Evolutionary conservation across 176 grass and related monocot genomes (phyloP), one percentile per base, ranked within the genome.

Genomic region (Hyparrhenia diplandra): DNA sequence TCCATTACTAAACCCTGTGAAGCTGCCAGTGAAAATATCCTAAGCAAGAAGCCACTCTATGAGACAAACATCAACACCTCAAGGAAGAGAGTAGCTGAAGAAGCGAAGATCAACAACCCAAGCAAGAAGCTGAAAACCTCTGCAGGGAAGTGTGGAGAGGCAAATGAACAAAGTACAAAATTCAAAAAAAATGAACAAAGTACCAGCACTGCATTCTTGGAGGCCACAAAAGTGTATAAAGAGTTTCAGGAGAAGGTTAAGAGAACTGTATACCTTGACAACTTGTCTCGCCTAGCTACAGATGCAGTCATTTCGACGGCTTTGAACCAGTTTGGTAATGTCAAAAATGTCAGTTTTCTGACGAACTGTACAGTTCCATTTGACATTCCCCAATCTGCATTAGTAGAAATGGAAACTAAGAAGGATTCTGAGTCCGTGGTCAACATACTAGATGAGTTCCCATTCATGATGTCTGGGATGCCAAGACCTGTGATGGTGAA

Each of bases 391-490:
- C 86, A 90, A 54, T 84, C 87, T 42, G 94, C 87, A 21, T 71
- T 97, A 21, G 76, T 97, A 21, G 87, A 90, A 69, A 91, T 97
- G 89, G 89, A 97, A 67, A 85, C 28, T 36, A 79, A 86, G 51
- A 89, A 91, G 52, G 73, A 91, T 59, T 89, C 91, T 46, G 55
- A 58, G 3, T 36, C 47, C 12, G 76, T 97, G 34, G 35, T 94
- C 29, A 36, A 27, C 17, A 69, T 87, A 80, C 84, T 98, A 69
- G 49, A 57, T 5, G 84, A 87, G 10, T 98, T 85, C 54, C 95
- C 90, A 29, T 98, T 94, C 68, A 94, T 94, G 90, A 81, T 98
- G 13, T 83, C 79, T 23, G 92, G 92, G 30, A 94, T 98, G 86
- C 92, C 95, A 30, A 86, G 92, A 25, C 92, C 92, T 64, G 81